Evolutionary conservation across 2,329 filamentous ascomycete species (phyloP).

Genomic region (Alternaria longipes): DNA sequence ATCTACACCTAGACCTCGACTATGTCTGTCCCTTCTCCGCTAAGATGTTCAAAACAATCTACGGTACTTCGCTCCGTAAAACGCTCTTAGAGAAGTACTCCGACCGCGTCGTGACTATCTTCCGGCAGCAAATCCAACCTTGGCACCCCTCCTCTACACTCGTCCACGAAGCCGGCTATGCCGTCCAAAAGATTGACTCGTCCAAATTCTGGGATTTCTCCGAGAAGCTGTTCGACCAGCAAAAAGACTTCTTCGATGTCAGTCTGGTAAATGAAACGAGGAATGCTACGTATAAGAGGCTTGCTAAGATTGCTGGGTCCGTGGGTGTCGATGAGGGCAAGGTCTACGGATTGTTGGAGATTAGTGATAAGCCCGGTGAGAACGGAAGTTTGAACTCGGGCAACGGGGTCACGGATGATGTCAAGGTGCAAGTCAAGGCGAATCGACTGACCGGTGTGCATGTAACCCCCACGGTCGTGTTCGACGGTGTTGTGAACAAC

Average conservation of each 20-base stretch:
- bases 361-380: slow-evolving; percentile 71
- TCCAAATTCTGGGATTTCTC: slow-evolving; percentile 83
- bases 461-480: slow-evolving; percentile 89
- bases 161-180: slow-evolving; percentile 82
- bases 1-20: slow-evolving; percentile 71
- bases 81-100: slow-evolving; percentile 70
- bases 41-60: slow-evolving; percentile 81
- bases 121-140: slow-evolving; percentile 91
- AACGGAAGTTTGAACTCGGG: slow-evolving; percentile 79
- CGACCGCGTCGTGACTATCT: slow-evolving; percentile 75
- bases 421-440: slow-evolving; percentile 85
- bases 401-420: slow-evolving; percentile 82
- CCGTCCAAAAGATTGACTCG: slow-evolving; percentile 76
- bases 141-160: slow-evolving; percentile 84
- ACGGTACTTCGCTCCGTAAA: slow-evolving; percentile 68
- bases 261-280: slow-evolving; percentile 83
- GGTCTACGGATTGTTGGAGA: slow-evolving; percentile 73
- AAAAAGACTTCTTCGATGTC: slow-evolving; percentile 84
- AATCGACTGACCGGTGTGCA: slow-evolving; percentile 82
- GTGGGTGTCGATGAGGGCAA: slow-evolving; percentile 76
- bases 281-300: slow-evolving; percentile 82
- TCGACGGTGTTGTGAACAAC: slow-evolving; percentile 83
- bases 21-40: slow-evolving; percentile 85
- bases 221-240: slow-evolving; percentile 71
- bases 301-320: slow-evolving; percentile 76